These are phyloP conservation scores for Aureobasidium sp. DNA, from an alignment of 2,329 filamentous ascomycete species.

Conservation along the genomic window DNA sequence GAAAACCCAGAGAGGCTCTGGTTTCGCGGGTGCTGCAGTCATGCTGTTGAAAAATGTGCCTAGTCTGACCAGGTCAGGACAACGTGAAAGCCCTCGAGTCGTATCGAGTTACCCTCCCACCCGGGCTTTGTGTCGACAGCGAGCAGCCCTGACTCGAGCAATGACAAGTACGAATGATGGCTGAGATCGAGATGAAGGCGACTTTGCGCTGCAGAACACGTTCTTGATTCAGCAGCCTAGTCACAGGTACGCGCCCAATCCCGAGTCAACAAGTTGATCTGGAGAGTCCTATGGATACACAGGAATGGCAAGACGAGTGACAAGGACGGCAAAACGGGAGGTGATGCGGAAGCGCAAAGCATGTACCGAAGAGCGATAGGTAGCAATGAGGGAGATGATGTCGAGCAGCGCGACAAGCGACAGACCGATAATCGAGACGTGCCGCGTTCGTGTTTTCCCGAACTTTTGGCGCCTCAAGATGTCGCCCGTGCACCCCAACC, in stretches of 20 bases:
- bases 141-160: constrained; percentile 14
- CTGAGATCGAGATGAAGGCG: background rate
- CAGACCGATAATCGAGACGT: background rate
- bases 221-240: constrained; percentile 7
- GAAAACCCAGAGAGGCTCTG: background rate
- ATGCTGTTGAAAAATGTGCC: background rate
- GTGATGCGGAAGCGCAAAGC: constrained; percentile 1
- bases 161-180: background rate
- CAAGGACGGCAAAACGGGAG: constrained; percentile 5
- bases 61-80: background rate
- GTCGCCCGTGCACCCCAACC: background rate
- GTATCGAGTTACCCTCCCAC: constrained; percentile 14
- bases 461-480: background rate
- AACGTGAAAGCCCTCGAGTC: constrained; percentile 3
- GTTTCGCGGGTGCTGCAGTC: background rate
- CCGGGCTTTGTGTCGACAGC: constrained; percentile 7
- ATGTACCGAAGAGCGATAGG: background rate
- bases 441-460: background rate
- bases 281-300: constrained; percentile 10
- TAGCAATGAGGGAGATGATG: background rate
- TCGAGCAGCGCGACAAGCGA: background rate
- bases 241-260: constrained; percentile 13
- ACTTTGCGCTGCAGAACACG: constrained; percentile 1
- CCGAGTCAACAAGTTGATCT: constrained; percentile 7
- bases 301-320: constrained; percentile 11